Evolutionary conservation across 1,284 basidiomycete genomes (phyloP), one percentile per base, ranked within the genome.

Genomic region (Anthracocystis setariae): DNA sequence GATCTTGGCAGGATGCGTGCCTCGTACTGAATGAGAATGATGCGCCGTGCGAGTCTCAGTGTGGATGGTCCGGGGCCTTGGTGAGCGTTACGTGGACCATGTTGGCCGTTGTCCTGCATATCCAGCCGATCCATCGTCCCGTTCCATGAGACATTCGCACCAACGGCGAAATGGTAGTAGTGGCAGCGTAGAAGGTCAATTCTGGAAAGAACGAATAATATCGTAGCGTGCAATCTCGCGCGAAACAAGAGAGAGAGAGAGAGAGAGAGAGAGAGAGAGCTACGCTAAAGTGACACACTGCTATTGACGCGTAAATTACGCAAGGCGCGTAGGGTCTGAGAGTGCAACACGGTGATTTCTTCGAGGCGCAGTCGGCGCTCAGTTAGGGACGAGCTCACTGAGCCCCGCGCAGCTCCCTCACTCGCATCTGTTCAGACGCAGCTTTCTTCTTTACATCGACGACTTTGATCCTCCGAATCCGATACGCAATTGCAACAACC

Each of bases 11-110:
- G 58, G 10, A 74, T 47, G 4, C 72, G 62, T 21, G 72, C 63
- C 25, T 68, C 47, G 60, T 67, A 74, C 52, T 74, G 72, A 17
- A 71, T 18, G 15, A 66, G 43, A 24, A 74, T 13, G 20, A 53
- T 50, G 18, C 60, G 48, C 25, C 67, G 39, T 20, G 60, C 69
- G 18, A 65, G 46, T 24, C 9, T 18, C 15, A 70, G 40, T 7
- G 67, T 61, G 10, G 57, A 52, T 29, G 67, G 67, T 4, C 67
- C 67, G 2, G 67, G 61, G 10, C 60, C 59, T 1, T 49, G 27
- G 5, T 10, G 27, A 15, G 17, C 29, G 13, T 10, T 12, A 7
- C 20, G 51, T 12, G 45, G 25, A 3, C 33, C 29, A 20, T 3
- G 13, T 13, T 17, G 21, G 17, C 8, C 29, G 21, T 20, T 23